Evolutionary conservation across 495 filamentous ascomycete genomes (phyloP), one percentile per base, ranked within the genome.

Genomic region (Aspergillus olivimuriae): DNA sequence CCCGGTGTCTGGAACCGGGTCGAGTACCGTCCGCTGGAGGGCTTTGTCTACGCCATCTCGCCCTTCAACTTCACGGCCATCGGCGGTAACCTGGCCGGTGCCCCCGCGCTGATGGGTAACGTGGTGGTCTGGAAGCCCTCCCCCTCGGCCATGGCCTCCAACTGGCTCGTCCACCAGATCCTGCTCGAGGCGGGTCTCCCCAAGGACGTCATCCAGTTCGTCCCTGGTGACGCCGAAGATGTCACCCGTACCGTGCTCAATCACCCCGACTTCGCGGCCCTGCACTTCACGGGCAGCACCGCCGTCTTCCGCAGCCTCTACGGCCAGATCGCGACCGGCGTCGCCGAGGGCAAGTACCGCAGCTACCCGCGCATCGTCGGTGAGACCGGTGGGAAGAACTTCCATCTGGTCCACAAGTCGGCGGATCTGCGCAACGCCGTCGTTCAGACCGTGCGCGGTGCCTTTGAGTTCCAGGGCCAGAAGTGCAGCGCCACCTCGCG

Each of bases 31-130:
- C 83, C 87, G 15, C 74, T 92, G 4, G 87, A 92, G 61, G 87
- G 87, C 3, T 92, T 92, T 55, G 86, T 92, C 35, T 92, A 91
- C 53, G 86, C 87, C 15, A 76, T 91, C 59, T 84, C 78, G 41
- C 87, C 87, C 33, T 92, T 92, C 73, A 92, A 92, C 65, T 92
- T 92, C 64, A 91, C 87, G 9, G 87, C 87, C 36, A 90, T 92
- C 51, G 86, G 80, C 16, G 87, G 83, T 35, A 92, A 91, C 65
- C 65, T 92, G 11, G 80, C 83, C 31, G 84, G 77, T 19, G 73
- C 82, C 5, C 84, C 86, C 6, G 86, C 86, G 4, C 68, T 92
- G 48, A 75, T 92, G 69, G 87, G 87, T 41, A 92, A 92, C 56
- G 87, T 90, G 1, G 87, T 92, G 8, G 65, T 92, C 21, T 92